These are phyloP conservation scores for Pycnococcus provasolii DNA, from an alignment of 139 green algal genomes.

Conservation along the genomic window DNA sequence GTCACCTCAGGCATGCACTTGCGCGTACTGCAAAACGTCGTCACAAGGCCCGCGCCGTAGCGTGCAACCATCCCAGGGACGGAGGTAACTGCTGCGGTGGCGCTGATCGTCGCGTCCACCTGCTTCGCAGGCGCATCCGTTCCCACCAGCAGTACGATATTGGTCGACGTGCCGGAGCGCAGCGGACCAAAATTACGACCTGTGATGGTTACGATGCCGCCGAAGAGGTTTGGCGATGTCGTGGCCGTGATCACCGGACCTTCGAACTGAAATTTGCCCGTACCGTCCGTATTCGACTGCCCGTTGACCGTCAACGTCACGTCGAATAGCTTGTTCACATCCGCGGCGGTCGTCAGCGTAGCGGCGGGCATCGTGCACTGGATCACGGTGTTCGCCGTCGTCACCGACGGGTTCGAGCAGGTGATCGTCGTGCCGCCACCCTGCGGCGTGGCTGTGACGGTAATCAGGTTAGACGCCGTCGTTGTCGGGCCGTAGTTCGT, in stretches of 20 bases:
- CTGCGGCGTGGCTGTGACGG: not conserved
- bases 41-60: too few species aligned
- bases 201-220: constrained; percentile 16
- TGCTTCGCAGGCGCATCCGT: too few species aligned
- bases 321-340: constrained; percentile 15
- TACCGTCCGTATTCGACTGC: not conserved
- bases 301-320: constrained; percentile 6
- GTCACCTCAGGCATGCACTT: too few species aligned
- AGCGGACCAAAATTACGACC: constrained; percentile 19
- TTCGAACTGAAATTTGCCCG: not conserved
- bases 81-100: too few species aligned
- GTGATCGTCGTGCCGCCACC: constrained; percentile 4
- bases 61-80: too few species aligned
- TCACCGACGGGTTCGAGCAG: not conserved
- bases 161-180: not conserved
- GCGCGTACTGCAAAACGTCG: too few species aligned
- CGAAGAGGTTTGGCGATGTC: constrained; percentile 4
- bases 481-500: constrained; percentile 18
- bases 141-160: too few species aligned
- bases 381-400: constrained; percentile 10
- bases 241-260: constrained; percentile 2
- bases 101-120: too few species aligned
- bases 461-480: not conserved
- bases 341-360: constrained; percentile 3
- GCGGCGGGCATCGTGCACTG: constrained; percentile 15